Conservation (phyloP, 2,329 filamentous ascomycete species). For the Dothistroma pini region DNA sequence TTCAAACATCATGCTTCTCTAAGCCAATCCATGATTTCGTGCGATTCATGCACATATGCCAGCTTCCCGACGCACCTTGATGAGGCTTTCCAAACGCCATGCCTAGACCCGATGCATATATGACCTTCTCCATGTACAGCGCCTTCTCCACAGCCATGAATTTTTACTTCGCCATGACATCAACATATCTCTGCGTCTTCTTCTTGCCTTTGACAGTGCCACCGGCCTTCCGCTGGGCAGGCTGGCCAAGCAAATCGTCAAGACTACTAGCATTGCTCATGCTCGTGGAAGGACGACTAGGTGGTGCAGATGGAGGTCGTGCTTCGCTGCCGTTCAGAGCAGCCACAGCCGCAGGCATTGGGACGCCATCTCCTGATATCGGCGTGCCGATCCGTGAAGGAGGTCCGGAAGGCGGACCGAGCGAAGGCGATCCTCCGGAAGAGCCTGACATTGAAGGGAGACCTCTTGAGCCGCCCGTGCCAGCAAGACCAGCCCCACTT, state of each 20-base stretch:
- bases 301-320: constrained; percentile 47
- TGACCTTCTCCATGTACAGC: not conserved
- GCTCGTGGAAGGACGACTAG: constrained; percentile 69
- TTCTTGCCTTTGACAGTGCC: constrained; percentile 60
- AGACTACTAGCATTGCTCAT: constrained; percentile 93
- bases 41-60: not conserved
- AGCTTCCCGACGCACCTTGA: not conserved
- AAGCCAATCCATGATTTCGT: not conserved
- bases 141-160: not conserved
- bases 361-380: constrained; percentile 20
- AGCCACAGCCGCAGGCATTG: constrained; percentile 26
- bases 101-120: not conserved
- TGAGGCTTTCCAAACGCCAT: not conserved
- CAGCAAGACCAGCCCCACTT: constrained; percentile 20
- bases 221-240: constrained; percentile 59
- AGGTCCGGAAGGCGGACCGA: constrained; percentile 26
- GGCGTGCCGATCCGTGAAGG: constrained; percentile 32
- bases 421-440: constrained; percentile 8
- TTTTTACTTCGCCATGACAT: constrained; percentile 78
- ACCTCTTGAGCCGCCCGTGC: constrained; percentile 9
- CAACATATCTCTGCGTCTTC: constrained; percentile 85
- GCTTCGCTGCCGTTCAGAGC: constrained; percentile 17
- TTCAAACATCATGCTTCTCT: not conserved
- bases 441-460: constrained; percentile 10
- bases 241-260: constrained; percentile 74